These are phyloP conservation scores for Monascus ruber DNA, from an alignment of 2,329 filamentous ascomycete genomes.

Conservation along the genomic window DNA sequence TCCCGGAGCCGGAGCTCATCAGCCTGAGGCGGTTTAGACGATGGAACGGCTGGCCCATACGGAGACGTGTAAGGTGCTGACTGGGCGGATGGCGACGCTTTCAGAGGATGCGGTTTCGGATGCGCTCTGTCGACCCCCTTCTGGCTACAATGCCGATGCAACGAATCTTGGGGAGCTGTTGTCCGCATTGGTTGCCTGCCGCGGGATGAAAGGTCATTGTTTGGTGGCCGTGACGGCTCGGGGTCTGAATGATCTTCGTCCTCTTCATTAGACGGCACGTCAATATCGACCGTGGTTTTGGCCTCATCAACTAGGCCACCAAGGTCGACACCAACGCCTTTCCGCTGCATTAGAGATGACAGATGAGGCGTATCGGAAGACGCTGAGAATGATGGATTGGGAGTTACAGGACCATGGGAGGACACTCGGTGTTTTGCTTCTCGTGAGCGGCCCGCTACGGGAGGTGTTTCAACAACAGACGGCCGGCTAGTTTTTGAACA, in stretches of 20 bases:
- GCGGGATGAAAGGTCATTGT: constrained; percentile 8
- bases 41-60: constrained; percentile 23
- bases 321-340: constrained; percentile 52
- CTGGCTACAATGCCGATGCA: constrained; percentile 44
- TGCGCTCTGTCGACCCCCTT: constrained; percentile 40
- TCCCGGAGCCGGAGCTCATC: constrained; percentile 21
- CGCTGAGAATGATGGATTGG: constrained; percentile 35
- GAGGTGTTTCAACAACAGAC: constrained; percentile 15
- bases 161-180: constrained; percentile 41
- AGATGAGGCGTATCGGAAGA: constrained; percentile 55
- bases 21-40: constrained; percentile 31
- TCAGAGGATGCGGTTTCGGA: constrained; percentile 29
- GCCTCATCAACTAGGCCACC: constrained; percentile 47
- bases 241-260: constrained; percentile 29
- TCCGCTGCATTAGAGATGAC: constrained; percentile 51
- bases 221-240: constrained; percentile 17
- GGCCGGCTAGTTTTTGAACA: constrained; percentile 5
- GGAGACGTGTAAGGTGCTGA: constrained; percentile 16
- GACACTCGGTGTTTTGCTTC: no score
- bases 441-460: neutral
- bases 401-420: neutral
- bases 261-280: constrained; percentile 28
- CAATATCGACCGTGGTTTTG: constrained; percentile 29
- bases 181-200: constrained; percentile 45
- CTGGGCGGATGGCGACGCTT: constrained; percentile 26